phyloP scores from a whole-genome alignment of 208 protist species.

The Sergeia podlipaevii region DNA sequence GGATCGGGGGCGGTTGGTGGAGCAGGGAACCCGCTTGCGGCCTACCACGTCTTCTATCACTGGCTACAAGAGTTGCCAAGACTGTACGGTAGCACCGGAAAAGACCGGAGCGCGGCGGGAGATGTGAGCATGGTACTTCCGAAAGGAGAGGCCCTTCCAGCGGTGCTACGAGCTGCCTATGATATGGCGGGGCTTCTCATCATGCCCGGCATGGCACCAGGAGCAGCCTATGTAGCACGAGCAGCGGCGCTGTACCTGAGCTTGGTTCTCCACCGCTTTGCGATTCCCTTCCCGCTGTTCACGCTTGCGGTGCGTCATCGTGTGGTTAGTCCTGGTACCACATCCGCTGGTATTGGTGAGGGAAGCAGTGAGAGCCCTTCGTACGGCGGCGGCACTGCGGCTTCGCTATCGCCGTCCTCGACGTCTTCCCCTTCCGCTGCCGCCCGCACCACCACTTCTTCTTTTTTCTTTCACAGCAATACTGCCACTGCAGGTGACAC shows the following conservation, averaged over 20 bases:
- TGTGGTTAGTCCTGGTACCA: neutral
- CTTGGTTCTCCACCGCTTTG: slow-evolving; percentile 59
- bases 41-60: slow-evolving; percentile 64
- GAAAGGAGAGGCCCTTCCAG: slow-evolving; percentile 36
- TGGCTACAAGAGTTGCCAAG: slow-evolving; percentile 61
- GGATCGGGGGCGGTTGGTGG: slow-evolving; percentile 8
- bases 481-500: slow-evolving; percentile 8
- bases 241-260: slow-evolving; percentile 62
- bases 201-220: slow-evolving; percentile 26
- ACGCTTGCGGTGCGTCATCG: slow-evolving; percentile 14
- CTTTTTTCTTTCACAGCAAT: too few relatives aligned
- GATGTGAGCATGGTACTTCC: slow-evolving; percentile 30
- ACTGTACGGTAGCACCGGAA: neutral
- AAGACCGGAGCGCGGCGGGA: neutral
- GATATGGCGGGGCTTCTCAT: slow-evolving; percentile 45
- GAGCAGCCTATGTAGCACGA: slow-evolving; percentile 20
- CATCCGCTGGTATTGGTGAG: too few relatives aligned
- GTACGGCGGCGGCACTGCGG: too few relatives aligned
- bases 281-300: slow-evolving; percentile 72
- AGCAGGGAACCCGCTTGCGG: slow-evolving; percentile 22
- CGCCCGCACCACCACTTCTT: too few relatives aligned
- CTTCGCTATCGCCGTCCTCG: too few relatives aligned
- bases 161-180: slow-evolving; percentile 65
- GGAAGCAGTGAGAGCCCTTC: too few relatives aligned
- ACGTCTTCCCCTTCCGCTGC: too few relatives aligned